Evolutionary conservation across 192 early-diverging fungal genomes (phyloP), one percentile per base, ranked within the genome.

Genomic region (Cladochytrium replicatum): DNA sequence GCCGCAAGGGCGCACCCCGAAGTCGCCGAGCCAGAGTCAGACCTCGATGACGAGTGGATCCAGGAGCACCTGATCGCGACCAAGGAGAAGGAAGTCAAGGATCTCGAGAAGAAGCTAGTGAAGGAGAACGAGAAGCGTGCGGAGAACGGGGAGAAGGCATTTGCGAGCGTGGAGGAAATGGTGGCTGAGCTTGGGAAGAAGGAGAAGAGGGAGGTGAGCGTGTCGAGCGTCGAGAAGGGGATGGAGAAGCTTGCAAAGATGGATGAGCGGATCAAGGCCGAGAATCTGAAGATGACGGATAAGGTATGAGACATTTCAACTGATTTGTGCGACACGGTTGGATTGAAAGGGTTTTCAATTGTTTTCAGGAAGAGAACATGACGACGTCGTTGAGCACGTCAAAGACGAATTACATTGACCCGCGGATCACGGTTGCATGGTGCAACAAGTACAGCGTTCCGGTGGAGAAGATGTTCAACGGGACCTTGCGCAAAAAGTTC

Each of bases 391-490:
- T 99, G 52, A 83, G 91, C 15, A 99, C 95, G 1, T 95, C 92
- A 26, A 97, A 97, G 70, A 84, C 91, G 66, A 99, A 99, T 69
- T 99, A 99, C 69, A 91, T 96, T 48, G 95, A 99, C 57, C 95
- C 95, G 28, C 81, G 95, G 29, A 99, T 99, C 42, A 87, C 89
- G 1, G 80, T 81, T 5, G 85, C 88, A 9, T 99, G 95, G 95
- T 90, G 89, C 66, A 71, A 82, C 46, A 89, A 88, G 56, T 64
- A 86, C 57, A 66, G 82, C 44, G 91, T 99, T 2, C 90, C 92
- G 1, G 30, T 92, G 21, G 91, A 90, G 40, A 95, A 93, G 69
- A 88, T 95, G 30, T 94, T 96, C 47, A 87, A 80, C 64, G 81
- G 83, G 63, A 85, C 84, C 2, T 63, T 97, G 58, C 72, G 87